Percentiles rank a stretch among this genome's conserved stretches.
Conservation (phyloP, 2,329 filamentous ascomycete genomes). For the Aspergillus udagawae region DNA sequence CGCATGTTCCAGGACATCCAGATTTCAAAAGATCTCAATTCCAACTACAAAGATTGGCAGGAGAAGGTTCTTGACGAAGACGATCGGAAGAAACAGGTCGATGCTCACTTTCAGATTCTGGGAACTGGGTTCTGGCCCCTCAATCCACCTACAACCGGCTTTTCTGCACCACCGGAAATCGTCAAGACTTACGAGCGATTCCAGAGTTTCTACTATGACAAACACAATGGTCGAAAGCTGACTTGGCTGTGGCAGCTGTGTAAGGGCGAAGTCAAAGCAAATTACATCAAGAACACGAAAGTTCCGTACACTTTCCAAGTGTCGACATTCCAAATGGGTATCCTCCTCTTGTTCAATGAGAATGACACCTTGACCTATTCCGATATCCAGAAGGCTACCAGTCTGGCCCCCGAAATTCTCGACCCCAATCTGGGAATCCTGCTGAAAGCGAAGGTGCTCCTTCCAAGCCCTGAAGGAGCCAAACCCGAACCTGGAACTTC, state of each 20-base stretch:
- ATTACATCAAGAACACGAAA: slow-evolving; percentile 85
- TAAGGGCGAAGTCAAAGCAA: slow-evolving; percentile 93
- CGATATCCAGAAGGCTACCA: slow-evolving; percentile 78
- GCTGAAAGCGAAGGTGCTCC: slow-evolving; percentile 86
- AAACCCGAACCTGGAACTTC: slow-evolving; percentile 74
- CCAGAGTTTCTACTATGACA: slow-evolving; percentile 85
- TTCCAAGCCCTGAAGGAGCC: slow-evolving; percentile 64
- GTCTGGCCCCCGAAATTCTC: slow-evolving; percentile 73
- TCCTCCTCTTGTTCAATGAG: slow-evolving; percentile 92
- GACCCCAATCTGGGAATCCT: slow-evolving; percentile 84
- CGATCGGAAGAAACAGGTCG: slow-evolving; percentile 65
- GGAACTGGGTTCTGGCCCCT: slow-evolving; percentile 98
- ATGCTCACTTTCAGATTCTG: slow-evolving; percentile 87
- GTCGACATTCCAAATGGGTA: slow-evolving; percentile 96
- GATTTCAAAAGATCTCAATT: slow-evolving; percentile 95
- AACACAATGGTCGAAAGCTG: slow-evolving; percentile 92
- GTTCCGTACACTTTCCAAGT: slow-evolving; percentile 96
- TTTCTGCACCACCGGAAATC: slow-evolving; percentile 81
- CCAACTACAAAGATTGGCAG: slow-evolving; percentile 77
- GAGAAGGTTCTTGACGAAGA: slow-evolving; percentile 61
- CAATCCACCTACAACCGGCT: slow-evolving; percentile 78
- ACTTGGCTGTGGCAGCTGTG: slow-evolving; percentile 98
- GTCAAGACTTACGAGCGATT: slow-evolving; percentile 86
- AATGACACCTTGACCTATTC: slow-evolving; percentile 80
- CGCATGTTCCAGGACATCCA: slow-evolving; percentile 99